phyloP scores from a whole-genome alignment of 345 rosid genomes.

The Rhodomyrtus tomentosa region DNA sequence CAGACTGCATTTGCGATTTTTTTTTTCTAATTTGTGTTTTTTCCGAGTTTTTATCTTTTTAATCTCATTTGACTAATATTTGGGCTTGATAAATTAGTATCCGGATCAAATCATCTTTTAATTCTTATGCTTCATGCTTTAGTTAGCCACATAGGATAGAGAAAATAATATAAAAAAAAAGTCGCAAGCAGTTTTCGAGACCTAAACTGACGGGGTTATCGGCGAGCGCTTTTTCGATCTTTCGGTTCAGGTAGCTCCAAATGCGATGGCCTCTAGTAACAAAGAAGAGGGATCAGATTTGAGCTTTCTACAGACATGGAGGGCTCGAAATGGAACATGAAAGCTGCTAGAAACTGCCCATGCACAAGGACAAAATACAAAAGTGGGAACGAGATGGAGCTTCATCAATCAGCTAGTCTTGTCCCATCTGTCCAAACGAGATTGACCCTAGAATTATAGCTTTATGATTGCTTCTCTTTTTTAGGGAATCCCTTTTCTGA shows the following conservation, averaged over 20 bases:
- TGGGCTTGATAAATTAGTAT: too few relatives aligned
- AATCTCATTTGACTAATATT: too few relatives aligned
- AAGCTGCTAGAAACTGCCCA: background rate
- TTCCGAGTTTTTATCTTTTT: too few relatives aligned
- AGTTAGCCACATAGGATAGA: too few relatives aligned
- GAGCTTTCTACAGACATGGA: background rate
- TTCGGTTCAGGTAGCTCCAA: background rate
- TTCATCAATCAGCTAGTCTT: background rate
- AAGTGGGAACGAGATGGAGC: background rate
- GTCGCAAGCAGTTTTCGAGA: too few relatives aligned
- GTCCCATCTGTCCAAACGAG: background rate
- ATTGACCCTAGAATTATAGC: background rate
- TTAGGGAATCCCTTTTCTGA: background rate
- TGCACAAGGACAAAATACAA: background rate
- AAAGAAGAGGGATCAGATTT: background rate
- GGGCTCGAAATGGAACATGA: background rate
- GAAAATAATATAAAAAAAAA: too few relatives aligned
- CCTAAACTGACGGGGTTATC: too few relatives aligned
- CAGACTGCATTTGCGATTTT: too few relatives aligned
- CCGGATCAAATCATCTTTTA: too few relatives aligned
- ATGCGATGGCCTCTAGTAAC: background rate
- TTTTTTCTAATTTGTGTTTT: too few relatives aligned
- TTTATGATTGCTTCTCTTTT: background rate
- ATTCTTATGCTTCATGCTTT: too few relatives aligned
- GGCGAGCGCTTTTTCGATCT: background rate